These are phyloP conservation scores for Suhomyces panamericanus DNA, from an alignment of 1,139 yeast species.

Conservation along the genomic window DNA sequence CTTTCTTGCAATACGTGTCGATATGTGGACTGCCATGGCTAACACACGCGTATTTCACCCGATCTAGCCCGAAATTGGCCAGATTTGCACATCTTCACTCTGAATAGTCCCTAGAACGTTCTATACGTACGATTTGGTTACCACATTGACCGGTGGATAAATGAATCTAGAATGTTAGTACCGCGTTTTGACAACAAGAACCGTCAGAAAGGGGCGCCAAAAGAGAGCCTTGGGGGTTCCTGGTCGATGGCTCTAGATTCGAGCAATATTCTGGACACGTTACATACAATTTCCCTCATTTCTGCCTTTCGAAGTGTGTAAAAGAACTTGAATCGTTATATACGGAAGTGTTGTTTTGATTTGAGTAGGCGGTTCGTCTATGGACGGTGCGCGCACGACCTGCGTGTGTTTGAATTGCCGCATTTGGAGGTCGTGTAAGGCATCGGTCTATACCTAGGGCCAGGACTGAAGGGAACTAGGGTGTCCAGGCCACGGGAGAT, in stretches of 20 bases:
- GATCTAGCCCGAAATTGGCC: neutral
- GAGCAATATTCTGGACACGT: neutral
- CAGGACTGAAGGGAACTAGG: neutral
- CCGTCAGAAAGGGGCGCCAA: neutral
- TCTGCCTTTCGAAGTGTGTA: conserved; percentile 11
- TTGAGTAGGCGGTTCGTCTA: conserved; percentile 14
- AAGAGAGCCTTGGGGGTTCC: neutral
- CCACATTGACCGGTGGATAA: conserved; percentile 99
- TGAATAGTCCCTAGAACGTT: neutral
- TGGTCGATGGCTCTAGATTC: neutral
- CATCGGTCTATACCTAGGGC: neutral
- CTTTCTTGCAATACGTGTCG: too few relatives aligned
- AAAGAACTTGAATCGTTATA: conserved; percentile 12
- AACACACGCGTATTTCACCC: neutral
- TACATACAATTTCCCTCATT: conserved; percentile 65
- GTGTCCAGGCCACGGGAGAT: too few relatives aligned
- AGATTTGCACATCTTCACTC: neutral
- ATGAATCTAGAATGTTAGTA: conserved; percentile 64
- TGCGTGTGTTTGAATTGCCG: conserved; percentile 9
- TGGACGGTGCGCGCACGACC: conserved; percentile 10
- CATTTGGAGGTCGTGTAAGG: conserved; percentile 5
- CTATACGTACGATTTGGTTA: conserved; percentile 84
- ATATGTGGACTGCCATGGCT: too few relatives aligned
- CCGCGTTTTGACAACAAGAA: conserved; percentile 6
- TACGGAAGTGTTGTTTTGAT: conserved; percentile 12